Conservation (phyloP, 2,329 filamentous ascomycete species). For the Diplodia mutila region DNA sequence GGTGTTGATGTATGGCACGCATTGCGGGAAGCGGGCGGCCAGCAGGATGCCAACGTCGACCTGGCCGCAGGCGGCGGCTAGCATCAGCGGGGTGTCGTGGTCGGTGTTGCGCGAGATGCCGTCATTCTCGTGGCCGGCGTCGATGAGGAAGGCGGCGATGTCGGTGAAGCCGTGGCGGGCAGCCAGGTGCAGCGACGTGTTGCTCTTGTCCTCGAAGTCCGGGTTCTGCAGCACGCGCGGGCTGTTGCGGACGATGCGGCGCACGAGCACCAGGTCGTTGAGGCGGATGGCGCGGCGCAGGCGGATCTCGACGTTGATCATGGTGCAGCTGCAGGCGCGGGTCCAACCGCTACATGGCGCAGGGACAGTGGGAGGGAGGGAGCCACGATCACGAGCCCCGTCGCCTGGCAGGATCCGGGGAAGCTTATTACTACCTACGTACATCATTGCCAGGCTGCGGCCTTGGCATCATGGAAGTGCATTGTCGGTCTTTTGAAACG, state of each 20-base stretch:
- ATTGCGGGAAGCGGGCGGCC: constrained; percentile 64
- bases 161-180: constrained; percentile 71
- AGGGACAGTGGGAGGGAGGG: not conserved
- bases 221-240: constrained; percentile 76
- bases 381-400: not conserved
- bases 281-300: constrained; percentile 80
- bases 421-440: constrained; percentile 8
- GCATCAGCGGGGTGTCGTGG: constrained; percentile 80
- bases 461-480: not conserved
- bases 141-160: constrained; percentile 71
- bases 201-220: constrained; percentile 74
- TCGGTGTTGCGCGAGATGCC: constrained; percentile 77
- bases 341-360: constrained; percentile 9
- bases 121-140: constrained; percentile 73
- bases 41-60: constrained; percentile 75
- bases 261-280: constrained; percentile 72
- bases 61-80: constrained; percentile 71
- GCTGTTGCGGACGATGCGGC: constrained; percentile 75
- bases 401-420: not conserved
- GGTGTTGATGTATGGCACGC: constrained; percentile 67
- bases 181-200: constrained; percentile 82
- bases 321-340: constrained; percentile 39
- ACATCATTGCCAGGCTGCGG: not conserved
- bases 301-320: constrained; percentile 77
- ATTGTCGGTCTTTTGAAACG: constrained; percentile 14